Base-by-base conservation (phyloP, 768 basidiomycete genomes). In the Thelephora ganbajun region DNA sequence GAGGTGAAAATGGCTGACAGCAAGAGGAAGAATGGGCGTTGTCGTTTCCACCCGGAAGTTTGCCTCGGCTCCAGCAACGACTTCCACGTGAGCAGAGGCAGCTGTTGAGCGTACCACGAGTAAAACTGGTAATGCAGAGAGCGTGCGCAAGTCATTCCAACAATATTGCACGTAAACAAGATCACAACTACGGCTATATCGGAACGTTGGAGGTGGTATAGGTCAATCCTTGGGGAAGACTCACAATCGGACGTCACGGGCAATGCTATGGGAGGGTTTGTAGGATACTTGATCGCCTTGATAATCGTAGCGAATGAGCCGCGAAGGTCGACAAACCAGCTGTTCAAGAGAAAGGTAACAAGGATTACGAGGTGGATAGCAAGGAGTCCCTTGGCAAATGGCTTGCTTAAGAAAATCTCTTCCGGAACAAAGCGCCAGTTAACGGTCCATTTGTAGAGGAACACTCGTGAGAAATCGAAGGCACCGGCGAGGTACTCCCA, bases 91-190 rank as follows among this genome's bases (percentile, higher is more conserved):
- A 98, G 63, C 58, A 93, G 81, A 1, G 94, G 90, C 33, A 94
- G 61, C 56, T 93, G 89, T 48, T 87, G 83, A 9, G 83, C 88
- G 60, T 97, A 97, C 96, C 96, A 99, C 5, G 87, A 81, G 62
- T 96, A 96, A 64, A 99, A 99, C 55, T 99, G 96, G 60, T 97
- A 97, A 60, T 99, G 96, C 39, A 99, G 66, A 9, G 94, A 97
- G 16, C 96, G 79, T 18, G 96, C 89, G 60, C 88, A 96, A 6
- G 87, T 52, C 33, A 98, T 83, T 14, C 96, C 96, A 46, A 96
- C 80, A 35, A 98, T 61, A 58, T 98, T 98, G 13, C 85, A 85
- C 1, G 89, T 93, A 68, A 89, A 90, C 5, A 97, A 70, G 19
- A 91, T 71, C 1, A 84, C 85, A 16, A 80, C 74, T 45, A 84